Evolutionary conservation across 306 rosid species (phyloP), one percentile per base, ranked within the genome.

Genomic region (Gleditsia sinensis): DNA sequence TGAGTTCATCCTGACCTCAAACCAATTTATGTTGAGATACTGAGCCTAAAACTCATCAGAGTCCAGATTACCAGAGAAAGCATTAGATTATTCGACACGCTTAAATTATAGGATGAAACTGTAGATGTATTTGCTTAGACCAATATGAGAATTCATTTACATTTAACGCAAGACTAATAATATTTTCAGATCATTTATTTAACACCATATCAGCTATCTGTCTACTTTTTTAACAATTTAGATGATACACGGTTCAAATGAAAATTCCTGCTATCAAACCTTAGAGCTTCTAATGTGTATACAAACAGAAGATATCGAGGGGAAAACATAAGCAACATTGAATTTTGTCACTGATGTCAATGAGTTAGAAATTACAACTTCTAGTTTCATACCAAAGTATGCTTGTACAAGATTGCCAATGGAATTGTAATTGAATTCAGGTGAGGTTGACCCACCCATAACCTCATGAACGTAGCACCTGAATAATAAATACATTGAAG

Each of bases 361-460:
- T 24, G 24, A 48, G 14, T 70, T 42, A 50, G 40, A 66, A 67
- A 67, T 21, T 55, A 21, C 32, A 68, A 30, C 36, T 64, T 23
- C 33, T 5, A 67, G 34, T 21, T 73, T 63, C 86, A 21, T 88
- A 94, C 97, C 89, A 17, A 59, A 49, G 74, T 21, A 27, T 85
- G 72, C 65, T 83, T 83, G 82, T 58, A 84, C 80, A 92, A 77
- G 62, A 92, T 72, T 37, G 97, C 97, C 86, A 94, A 72, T 43
- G 88, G 88, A 76, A 92, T 72, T 75, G 62, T 75, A 75, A 71
- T 76, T 21, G 82, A 81, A 80, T 83, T 82, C 6, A 11, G 69
- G 40, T 71, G 64, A 74, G 80, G 84, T 74, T 81, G 90, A 76
- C 95, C 93, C 75, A 84, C 79, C 97, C 97, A 94, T 71, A 94